Percentiles rank a stretch among this genome's conserved stretches.
These are phyloP conservation scores for Pythium insidiosum DNA, from an alignment of 352 stramenopile species.

Conservation along the genomic window DNA sequence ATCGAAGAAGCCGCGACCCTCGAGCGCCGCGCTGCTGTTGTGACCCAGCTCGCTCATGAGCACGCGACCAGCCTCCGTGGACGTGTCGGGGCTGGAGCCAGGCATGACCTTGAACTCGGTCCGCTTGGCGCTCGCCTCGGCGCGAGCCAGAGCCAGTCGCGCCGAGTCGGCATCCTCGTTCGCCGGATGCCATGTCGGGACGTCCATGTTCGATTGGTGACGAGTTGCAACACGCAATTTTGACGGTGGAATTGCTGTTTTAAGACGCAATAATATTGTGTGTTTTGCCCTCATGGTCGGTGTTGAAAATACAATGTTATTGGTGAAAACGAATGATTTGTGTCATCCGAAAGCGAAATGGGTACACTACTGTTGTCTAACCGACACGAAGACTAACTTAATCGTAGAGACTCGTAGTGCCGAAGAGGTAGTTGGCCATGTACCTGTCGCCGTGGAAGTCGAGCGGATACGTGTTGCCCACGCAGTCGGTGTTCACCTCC, in stretches of 20 bases:
- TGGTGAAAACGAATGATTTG: no score
- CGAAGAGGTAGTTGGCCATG: slow-evolving; percentile 31
- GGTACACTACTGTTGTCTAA: no score
- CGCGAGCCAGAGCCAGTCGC: slow-evolving; percentile 13
- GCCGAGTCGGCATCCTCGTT: slow-evolving; percentile 31
- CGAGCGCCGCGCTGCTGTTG: slow-evolving; percentile 24
- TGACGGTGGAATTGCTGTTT: no score
- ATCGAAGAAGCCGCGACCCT: slow-evolving; percentile 58
- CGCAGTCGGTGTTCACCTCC: slow-evolving; percentile 61
- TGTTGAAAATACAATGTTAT: no score
- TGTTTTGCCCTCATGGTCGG: no score
- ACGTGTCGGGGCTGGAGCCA: slow-evolving; percentile 45
- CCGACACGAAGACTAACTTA: no score
- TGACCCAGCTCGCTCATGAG: slow-evolving; percentile 40
- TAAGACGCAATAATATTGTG: no score
- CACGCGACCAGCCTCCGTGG: slow-evolving; percentile 53
- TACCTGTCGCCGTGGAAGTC: slow-evolving; percentile 24
- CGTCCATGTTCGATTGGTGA: slow-evolving; percentile 53
- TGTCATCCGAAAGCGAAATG: no score
- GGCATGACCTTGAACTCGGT: slow-evolving; percentile 67
- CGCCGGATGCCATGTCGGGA: slow-evolving; percentile 64
- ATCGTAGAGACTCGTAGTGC: slow-evolving; percentile 28
- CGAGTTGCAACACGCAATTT: no score
- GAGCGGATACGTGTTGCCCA: slow-evolving; percentile 43
- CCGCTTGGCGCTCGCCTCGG: slow-evolving; percentile 17